phyloP scores from a whole-genome alignment of 2,329 filamentous ascomycete genomes.

The Sporothrix dimorphospora region DNA sequence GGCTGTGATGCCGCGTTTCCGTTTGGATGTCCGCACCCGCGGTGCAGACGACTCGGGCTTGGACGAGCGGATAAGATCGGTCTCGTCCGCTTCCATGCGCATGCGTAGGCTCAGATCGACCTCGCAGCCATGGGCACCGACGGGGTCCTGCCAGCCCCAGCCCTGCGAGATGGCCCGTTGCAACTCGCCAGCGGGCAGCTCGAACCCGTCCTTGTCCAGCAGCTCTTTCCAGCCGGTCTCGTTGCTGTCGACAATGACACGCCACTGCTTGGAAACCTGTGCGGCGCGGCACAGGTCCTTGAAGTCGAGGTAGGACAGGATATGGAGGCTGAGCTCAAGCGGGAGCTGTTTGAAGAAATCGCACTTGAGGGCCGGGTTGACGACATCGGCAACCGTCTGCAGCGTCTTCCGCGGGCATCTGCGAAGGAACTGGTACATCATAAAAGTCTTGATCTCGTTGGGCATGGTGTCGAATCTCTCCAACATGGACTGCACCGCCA shows the following conservation, averaged over 20 bases:
- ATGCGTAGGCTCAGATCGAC: slow-evolving; percentile 70
- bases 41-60: slow-evolving; percentile 45
- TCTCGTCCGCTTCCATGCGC: slow-evolving; percentile 57
- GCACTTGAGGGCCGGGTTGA: slow-evolving; percentile 92
- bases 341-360: slow-evolving; percentile 88
- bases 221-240: slow-evolving; percentile 96
- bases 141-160: slow-evolving; percentile 96
- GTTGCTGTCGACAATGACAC: slow-evolving; percentile 85
- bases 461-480: slow-evolving; percentile 91
- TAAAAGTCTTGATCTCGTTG: slow-evolving; percentile 87
- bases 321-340: slow-evolving; percentile 81
- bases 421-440: slow-evolving; percentile 94
- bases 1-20: slow-evolving; percentile 56
- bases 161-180: slow-evolving; percentile 85
- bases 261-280: slow-evolving; percentile 93
- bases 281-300: slow-evolving; percentile 86
- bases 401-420: slow-evolving; percentile 86
- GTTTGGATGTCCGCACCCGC: slow-evolving; percentile 57
- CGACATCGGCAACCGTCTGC: slow-evolving; percentile 84
- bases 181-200: slow-evolving; percentile 78
- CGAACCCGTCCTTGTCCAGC: slow-evolving; percentile 81
- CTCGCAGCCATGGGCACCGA: slow-evolving; percentile 74
- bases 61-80: slow-evolving; percentile 50
- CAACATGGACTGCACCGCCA: slow-evolving; percentile 84
- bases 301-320: slow-evolving; percentile 83